Percentiles rank a stretch among this genome's conserved stretches.
These are phyloP conservation scores for Cutaneotrichosporon sp. DNA, from an alignment of 1,284 basidiomycete genomes.

Conservation along the genomic window DNA sequence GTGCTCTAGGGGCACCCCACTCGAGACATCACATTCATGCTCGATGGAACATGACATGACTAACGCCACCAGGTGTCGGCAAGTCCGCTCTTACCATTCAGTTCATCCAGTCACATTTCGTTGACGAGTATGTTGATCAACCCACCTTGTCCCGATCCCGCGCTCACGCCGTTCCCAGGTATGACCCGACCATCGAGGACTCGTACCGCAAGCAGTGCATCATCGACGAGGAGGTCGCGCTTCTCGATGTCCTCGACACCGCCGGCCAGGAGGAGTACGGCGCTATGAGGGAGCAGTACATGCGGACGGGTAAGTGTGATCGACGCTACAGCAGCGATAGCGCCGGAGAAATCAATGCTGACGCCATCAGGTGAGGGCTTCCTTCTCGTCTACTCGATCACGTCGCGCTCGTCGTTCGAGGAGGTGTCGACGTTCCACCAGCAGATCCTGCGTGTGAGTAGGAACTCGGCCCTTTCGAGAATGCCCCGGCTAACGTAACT, in stretches of 20 bases:
- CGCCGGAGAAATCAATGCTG: slow-evolving; percentile 1
- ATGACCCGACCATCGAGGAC: slow-evolving; percentile 94
- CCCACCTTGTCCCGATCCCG: not conserved
- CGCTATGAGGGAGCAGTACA: slow-evolving; percentile 55
- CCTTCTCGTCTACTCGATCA: slow-evolving; percentile 95
- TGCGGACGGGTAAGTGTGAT: slow-evolving; percentile 55
- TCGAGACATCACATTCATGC: not conserved
- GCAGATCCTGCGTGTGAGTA: slow-evolving; percentile 68
- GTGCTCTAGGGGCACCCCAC: too few species aligned
- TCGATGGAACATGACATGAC: not conserved
- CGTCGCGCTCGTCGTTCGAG: slow-evolving; percentile 88
- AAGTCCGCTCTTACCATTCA: slow-evolving; percentile 94
- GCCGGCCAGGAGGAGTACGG: slow-evolving; percentile 99
- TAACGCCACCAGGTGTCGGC: slow-evolving; percentile 71
- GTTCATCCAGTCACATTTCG: slow-evolving; percentile 88
- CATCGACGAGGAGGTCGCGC: slow-evolving; percentile 96
- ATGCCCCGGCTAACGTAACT: not conserved
- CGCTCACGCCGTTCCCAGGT: slow-evolving; percentile 51
- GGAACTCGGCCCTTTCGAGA: too few species aligned
- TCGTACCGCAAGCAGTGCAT: slow-evolving; percentile 95
- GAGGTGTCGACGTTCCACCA: slow-evolving; percentile 96
- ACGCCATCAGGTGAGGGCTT: slow-evolving; percentile 92
- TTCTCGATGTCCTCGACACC: slow-evolving; percentile 97
- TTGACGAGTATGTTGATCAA: slow-evolving; percentile 72
- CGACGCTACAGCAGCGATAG: not conserved